Base-by-base conservation (phyloP, 768 basidiomycete genomes). In the Boletus patriciae region DNA sequence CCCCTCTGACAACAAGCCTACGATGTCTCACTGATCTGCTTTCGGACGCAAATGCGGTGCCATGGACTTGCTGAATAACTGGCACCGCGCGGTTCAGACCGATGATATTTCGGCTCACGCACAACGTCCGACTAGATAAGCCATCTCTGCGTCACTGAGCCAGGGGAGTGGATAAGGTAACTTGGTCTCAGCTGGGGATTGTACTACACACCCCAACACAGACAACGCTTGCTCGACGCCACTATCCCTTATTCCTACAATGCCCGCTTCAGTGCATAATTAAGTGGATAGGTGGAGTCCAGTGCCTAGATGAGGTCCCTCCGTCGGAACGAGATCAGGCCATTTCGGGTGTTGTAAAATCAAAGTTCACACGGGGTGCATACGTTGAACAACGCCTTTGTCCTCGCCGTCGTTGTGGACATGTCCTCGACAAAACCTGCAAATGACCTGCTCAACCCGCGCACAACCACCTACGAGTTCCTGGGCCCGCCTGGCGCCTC, bases 401-500 rank as follows among this genome's bases (percentile, higher is more conserved):
- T 13, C 37, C 13, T 44, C 46, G 18, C 27, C 47, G 31, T 46
- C 15, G 40, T 25, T 18, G 31, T 31, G 25, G 12, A 43, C 58
- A 65, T 71, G 67, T 62, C 68, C 42, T 49, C 62, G 31, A 59
- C 52, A 36, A 63, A 64, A 48, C 33, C 56, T 3, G 44, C 45
- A 57, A 64, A 62, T 63, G 69, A 60, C 29, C 70, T 83, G 55
- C 74, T 87, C 64, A 91, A 91, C 62, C 91, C 90, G 0, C 80
- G 78, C 50, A 88, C 92, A 34, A 84, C 77, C 0, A 70, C 76
- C 42, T 94, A 88, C 72, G 93, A 95, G 67, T 95, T 95, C 67
- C 69, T 90, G 44, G 92, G 92, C 0, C 91, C 92, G 4, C 82
- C 80, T 5, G 92, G 92, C 4, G 90, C 93, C 0, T 65, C 87